Evolutionary conservation across 23 red algal species (phyloP).

Genomic region (Pyropia haitanensis): DNA sequence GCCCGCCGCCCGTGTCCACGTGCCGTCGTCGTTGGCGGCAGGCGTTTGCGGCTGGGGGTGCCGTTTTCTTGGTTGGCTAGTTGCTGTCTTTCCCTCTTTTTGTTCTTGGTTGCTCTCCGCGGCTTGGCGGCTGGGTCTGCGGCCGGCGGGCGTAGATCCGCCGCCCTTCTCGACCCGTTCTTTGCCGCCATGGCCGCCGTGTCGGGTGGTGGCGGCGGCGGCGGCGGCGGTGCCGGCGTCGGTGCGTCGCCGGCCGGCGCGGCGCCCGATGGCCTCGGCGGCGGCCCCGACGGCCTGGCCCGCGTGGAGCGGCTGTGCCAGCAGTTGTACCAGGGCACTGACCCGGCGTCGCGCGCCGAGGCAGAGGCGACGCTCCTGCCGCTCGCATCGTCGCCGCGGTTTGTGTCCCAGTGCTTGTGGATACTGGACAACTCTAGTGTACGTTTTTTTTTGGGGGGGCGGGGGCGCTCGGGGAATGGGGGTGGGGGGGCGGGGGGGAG

Average conservation of each 20-base stretch:
- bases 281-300: slow-evolving; percentile 46
- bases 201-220: neutral
- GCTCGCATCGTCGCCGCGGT: slow-evolving; percentile 24
- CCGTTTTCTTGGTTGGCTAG: too few species aligned
- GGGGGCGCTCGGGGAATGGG: neutral
- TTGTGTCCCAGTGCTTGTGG: slow-evolving; percentile 53
- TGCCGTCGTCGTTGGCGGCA: too few species aligned
- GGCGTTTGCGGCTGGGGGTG: too few species aligned
- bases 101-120: too few species aligned
- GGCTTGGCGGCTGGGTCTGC: neutral
- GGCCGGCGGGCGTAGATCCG: too few species aligned
- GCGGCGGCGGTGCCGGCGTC: neutral
- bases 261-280: slow-evolving; percentile 25
- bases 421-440: slow-evolving; percentile 64
- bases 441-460: neutral
- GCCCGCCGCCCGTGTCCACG: too few species aligned
- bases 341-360: slow-evolving; percentile 32
- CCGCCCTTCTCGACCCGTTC: too few species aligned
- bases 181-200: neutral
- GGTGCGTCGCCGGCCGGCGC: slow-evolving; percentile 15
- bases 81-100: too few species aligned
- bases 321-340: slow-evolving; percentile 62
- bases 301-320: slow-evolving; percentile 55
- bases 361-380: slow-evolving; percentile 55
- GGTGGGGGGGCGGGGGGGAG: neutral